Evolutionary conservation across 2,329 filamentous ascomycete genomes (phyloP).

Genomic region (Fusarium guadeloupense): DNA sequence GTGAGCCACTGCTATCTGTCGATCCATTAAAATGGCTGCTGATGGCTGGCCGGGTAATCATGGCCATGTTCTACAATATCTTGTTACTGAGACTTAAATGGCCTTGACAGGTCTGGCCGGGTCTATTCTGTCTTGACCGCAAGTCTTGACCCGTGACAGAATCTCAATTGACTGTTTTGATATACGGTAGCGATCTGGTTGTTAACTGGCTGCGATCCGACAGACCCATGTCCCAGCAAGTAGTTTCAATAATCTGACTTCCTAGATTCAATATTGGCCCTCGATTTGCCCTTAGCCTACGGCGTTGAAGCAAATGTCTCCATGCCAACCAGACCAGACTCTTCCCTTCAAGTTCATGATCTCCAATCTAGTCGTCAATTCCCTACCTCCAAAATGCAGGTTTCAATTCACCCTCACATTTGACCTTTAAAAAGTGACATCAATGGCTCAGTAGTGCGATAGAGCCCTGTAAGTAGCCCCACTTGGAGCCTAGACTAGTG

Average conservation of each 20-base stretch:
- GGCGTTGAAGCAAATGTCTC: not conserved
- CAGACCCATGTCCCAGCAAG: constrained; percentile 16
- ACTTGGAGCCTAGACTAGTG: constrained; percentile 25
- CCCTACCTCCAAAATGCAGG: constrained; percentile 20
- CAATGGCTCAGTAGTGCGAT: constrained; percentile 13
- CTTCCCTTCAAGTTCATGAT: not conserved
- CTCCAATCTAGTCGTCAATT: constrained; percentile 3
- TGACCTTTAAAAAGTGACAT: constrained; percentile 29
- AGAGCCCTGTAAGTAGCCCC: constrained; percentile 26
- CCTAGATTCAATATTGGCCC: constrained; percentile 19
- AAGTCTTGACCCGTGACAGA: constrained; percentile 32
- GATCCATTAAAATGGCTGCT: constrained; percentile 23
- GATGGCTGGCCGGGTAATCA: constrained; percentile 9
- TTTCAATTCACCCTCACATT: constrained; percentile 35
- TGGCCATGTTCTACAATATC: not conserved
- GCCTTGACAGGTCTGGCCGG: constrained; percentile 1
- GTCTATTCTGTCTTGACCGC: constrained; percentile 17
- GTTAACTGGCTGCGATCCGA: constrained; percentile 20
- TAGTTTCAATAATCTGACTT: constrained; percentile 33
- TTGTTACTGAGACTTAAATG: constrained; percentile 15
- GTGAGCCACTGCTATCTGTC: constrained; percentile 30
- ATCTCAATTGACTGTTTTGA: constrained; percentile 11
- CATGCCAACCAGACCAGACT: not conserved
- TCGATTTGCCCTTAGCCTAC: too few relatives aligned
- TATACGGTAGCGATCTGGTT: constrained; percentile 16